These are phyloP conservation scores for Fomitopsis palustris DNA, from an alignment of 1,284 basidiomycete species.

Conservation along the genomic window DNA sequence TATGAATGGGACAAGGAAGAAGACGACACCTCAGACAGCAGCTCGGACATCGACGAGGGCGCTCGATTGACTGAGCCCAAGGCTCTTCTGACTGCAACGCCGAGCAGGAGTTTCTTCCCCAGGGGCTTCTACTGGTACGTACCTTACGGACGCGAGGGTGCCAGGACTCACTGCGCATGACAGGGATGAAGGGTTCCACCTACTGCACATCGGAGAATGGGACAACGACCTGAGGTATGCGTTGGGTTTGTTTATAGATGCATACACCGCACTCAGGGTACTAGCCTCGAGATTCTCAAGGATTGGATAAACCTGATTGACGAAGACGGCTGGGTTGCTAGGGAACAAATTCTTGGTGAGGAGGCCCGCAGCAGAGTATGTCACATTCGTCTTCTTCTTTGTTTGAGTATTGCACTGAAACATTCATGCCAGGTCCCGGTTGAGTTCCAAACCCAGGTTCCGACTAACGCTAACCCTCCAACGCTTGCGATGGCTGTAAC, in stretches of 20 bases:
- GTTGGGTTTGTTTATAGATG: background rate
- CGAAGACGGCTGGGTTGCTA: slow-evolving; percentile 90
- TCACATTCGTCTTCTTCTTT: background rate
- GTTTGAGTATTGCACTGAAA: slow-evolving; percentile 5
- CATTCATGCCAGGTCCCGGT: slow-evolving; percentile 61
- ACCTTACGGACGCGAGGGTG: background rate
- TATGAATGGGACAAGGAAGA: slow-evolving; percentile 90
- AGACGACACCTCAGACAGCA: slow-evolving; percentile 38
- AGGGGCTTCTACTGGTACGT: slow-evolving; percentile 91
- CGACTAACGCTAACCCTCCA: slow-evolving; percentile 91
- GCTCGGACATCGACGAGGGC: slow-evolving; percentile 44
- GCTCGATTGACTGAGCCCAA: slow-evolving; percentile 71
- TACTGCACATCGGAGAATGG: slow-evolving; percentile 87
- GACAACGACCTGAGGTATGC: slow-evolving; percentile 83
- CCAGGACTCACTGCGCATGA: slow-evolving; percentile 2
- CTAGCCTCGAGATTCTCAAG: slow-evolving; percentile 81
- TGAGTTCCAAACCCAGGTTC: slow-evolving; percentile 91
- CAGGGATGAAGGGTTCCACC: slow-evolving; percentile 95
- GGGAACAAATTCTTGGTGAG: slow-evolving; percentile 94
- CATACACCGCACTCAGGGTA: background rate
- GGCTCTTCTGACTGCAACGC: slow-evolving; percentile 87
- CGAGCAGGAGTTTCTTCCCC: slow-evolving; percentile 93
- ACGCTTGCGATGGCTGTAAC: slow-evolving; percentile 90
- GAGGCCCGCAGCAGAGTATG: slow-evolving; percentile 86
- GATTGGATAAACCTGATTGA: slow-evolving; percentile 91